Evolutionary conservation across 164 flowering plant genomes (phyloP), one percentile per base, ranked within the genome.

Genomic region (Houttuynia cordata): DNA sequence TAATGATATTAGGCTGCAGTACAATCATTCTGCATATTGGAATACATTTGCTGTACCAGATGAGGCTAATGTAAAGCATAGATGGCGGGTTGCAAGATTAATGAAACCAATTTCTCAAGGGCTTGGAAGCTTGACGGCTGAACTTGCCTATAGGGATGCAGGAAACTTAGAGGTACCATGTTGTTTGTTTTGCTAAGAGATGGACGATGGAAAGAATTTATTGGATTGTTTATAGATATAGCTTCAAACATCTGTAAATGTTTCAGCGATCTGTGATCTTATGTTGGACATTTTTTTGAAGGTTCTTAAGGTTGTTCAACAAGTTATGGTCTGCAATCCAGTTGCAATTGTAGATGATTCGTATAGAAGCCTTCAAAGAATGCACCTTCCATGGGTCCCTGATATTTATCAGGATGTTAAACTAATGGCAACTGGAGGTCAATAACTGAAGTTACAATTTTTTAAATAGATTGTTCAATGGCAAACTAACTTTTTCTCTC

Each of bases 311-410:
- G 80, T 84, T 66, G 76, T 74, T 42, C 96, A 92, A 76, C 96
- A 92, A 81, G 68, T 93, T 61, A 79, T 79, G 77, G 88, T 86
- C 17, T 92, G 97, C 72, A 76, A 83, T 24, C 73, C 60, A 63
- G 91, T 93, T 59, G 79, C 68, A 59, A 73, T 90, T 41, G 67
- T 25, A 68, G 80, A 69, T 19, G 58, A 64, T 47, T 57, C 24
- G 59, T 66, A 53, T 63, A 68, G 56, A 56, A 30, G 24, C 30
- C 67, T 74, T 64, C 60, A 69, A 51, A 68, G 21, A 30, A 74
- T 93, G 74, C 79, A 76, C 68, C 91, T 93, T 67, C 98, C 98
- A 0, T 93, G 98, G 98, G 79, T 77, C 49, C 87, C 88, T 62
- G 76, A 74, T 52, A 65, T 93, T 60, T 64, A 75, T 75, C 97